Base-by-base conservation (phyloP, 176 grass and related monocot genomes). In the Musa itinerans region DNA sequence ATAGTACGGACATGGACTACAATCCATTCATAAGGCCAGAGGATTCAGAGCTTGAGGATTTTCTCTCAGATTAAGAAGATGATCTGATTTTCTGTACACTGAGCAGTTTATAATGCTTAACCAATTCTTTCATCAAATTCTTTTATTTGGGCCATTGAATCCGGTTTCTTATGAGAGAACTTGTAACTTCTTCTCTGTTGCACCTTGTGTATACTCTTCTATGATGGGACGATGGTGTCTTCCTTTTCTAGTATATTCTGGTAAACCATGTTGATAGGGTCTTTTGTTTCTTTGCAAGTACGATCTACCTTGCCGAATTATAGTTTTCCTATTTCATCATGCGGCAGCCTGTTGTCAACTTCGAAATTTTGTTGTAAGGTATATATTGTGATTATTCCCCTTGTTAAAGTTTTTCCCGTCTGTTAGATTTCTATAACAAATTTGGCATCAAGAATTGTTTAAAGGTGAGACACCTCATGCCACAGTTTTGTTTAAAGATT, bases 1-100 rank as follows among this genome's bases (percentile, higher is more conserved):
- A 68, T 74, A 81, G 77, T 6, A 10, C 64, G 15, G 90, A 80
- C 55, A 56, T 16, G 14, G 86, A 89, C 2, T 64, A 88, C 49
- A 78, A 88, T 26, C 24, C 20, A 9, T 78, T 88, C 26, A 29
- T 76, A 26, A 83, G 83, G 77, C 71, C 50, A 24, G 81, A 87
- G 66, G 85, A 88, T 80, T 69, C 85, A 56, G 86, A 89, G 67
- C 19, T 86, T 25, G 89, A 92, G 69, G 76, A 88, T 70, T 51
- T 70, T 70, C 43, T 50, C 8, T 70, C 68, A 10, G 68, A 70
- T 21, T 70, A 70, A 43, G 34, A 43, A 43, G 34, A 43, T 43
- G 34, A 50, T 70, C 34, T 50, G 16, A 21, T 19, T 48, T 50
- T 19, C 19, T 6, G 2, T 50, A 8, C 10, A 67, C 23, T 8